Evolutionary conservation across 805 yeast species (phyloP).

Genomic region (Ogataea chonburiensis): DNA sequence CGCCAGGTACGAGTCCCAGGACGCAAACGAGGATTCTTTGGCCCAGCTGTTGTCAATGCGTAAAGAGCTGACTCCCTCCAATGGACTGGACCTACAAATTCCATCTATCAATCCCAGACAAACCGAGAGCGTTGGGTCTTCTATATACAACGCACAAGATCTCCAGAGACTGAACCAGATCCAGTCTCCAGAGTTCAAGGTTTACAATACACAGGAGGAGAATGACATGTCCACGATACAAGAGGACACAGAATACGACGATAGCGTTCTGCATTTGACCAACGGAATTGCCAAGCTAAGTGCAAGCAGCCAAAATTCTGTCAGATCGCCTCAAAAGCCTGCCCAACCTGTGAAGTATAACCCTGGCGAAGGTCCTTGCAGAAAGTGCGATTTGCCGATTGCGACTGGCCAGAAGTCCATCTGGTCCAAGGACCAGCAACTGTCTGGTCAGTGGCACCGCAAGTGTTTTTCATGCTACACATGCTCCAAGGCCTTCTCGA

Average conservation of each 20-base stretch:
- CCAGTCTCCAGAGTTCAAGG: slow-evolving; percentile 32
- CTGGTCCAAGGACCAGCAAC: slow-evolving; percentile 79
- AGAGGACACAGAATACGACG: slow-evolving; percentile 34
- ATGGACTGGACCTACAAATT: slow-evolving; percentile 11
- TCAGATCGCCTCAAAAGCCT: slow-evolving; percentile 2
- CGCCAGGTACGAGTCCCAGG: slow-evolving; percentile 18
- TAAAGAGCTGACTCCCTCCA: slow-evolving; percentile 25
- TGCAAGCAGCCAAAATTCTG: slow-evolving; percentile 3
- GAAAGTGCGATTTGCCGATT: slow-evolving; percentile 63
- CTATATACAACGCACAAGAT: slow-evolving; percentile 22
- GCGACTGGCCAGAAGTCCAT: slow-evolving; percentile 55
- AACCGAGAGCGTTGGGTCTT: slow-evolving; percentile 11
- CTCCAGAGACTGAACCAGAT: slow-evolving; percentile 29
- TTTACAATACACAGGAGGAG: slow-evolving; percentile 26
- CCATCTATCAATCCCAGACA: slow-evolving; percentile 9
- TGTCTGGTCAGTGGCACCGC: slow-evolving; percentile 93
- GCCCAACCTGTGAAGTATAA: slow-evolving; percentile 29
- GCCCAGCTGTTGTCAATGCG: slow-evolving; percentile 29
- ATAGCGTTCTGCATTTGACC: slow-evolving; percentile 12
- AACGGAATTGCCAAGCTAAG: slow-evolving; percentile 23
- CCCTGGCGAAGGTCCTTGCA: slow-evolving; percentile 80
- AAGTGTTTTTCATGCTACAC: slow-evolving; percentile 73
- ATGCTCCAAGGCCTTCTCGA: slow-evolving; percentile 59
- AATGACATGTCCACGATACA: slow-evolving; percentile 36
- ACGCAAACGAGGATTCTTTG: slow-evolving; percentile 24